Conservation (phyloP, 2,329 filamentous ascomycete species). For the Chaetothyriales sp. region DNA sequence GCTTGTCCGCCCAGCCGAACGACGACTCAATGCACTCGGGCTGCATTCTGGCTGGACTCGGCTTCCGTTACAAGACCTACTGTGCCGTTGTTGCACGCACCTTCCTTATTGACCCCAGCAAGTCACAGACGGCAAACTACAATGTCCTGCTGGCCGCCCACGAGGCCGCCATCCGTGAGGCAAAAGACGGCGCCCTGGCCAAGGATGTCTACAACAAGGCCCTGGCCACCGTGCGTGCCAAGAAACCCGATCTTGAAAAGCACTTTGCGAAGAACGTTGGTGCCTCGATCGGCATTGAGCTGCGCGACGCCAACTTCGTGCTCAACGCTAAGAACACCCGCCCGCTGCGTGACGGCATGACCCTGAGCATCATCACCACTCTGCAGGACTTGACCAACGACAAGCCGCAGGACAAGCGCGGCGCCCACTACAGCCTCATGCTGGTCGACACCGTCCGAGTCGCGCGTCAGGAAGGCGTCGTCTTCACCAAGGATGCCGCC, state of each 20-base stretch:
- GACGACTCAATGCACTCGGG: constrained; percentile 64
- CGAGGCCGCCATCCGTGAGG: constrained; percentile 76
- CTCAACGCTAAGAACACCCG: constrained; percentile 77
- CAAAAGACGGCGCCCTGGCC: constrained; percentile 68
- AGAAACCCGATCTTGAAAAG: constrained; percentile 90
- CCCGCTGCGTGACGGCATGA: constrained; percentile 89
- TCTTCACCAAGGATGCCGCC: constrained; percentile 87
- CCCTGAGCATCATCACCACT: constrained; percentile 74
- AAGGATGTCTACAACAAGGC: constrained; percentile 92
- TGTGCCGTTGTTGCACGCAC: constrained; percentile 84
- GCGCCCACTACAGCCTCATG: constrained; percentile 74
- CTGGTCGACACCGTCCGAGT: constrained; percentile 90
- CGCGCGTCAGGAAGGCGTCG: constrained; percentile 42
- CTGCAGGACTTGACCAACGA: constrained; percentile 81
- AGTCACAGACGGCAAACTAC: constrained; percentile 87
- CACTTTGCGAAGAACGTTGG: constrained; percentile 89
- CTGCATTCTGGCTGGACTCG: constrained; percentile 83
- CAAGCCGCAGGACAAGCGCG: constrained; percentile 75
- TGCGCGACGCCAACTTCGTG: constrained; percentile 65
- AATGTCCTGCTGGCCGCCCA: constrained; percentile 74
- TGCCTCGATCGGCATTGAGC: constrained; percentile 83
- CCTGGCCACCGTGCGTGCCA: constrained; percentile 60
- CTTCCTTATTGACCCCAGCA: constrained; percentile 93
- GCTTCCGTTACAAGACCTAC: constrained; percentile 90
- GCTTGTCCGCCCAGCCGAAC: constrained; percentile 61